A percentile compares a stretch with the other conserved stretches of the same genome.
Evolutionary conservation across 1,139 yeast species (phyloP).

Genomic region (Maudiozyma humilis): DNA sequence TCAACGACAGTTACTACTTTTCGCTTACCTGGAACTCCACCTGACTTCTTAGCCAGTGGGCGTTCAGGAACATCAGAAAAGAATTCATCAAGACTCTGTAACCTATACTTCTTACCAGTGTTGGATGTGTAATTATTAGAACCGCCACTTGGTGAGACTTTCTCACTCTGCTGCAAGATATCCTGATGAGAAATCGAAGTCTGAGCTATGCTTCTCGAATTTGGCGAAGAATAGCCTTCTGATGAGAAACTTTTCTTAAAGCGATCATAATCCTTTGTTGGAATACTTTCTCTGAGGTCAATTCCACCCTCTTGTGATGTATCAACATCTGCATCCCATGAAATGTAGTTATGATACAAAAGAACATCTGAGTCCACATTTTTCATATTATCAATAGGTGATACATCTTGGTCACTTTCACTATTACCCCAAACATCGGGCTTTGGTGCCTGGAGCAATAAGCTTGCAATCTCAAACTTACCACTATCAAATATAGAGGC

Average conservation of each 20-base stretch:
- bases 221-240: constrained; percentile 11
- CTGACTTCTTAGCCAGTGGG: constrained; percentile 8
- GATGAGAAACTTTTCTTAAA: constrained; percentile 29
- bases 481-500: constrained; percentile 38
- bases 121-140: constrained; percentile 4
- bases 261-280: constrained; percentile 26
- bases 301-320: background rate
- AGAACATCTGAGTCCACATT: constrained; percentile 13
- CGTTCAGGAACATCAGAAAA: constrained; percentile 49
- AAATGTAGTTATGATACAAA: constrained; percentile 9
- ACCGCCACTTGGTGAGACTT: background rate
- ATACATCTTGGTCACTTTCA: background rate
- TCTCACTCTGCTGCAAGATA: background rate
- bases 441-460: constrained; percentile 78
- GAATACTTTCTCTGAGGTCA: constrained; percentile 7
- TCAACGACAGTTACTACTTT: constrained; percentile 30
- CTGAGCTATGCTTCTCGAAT: background rate
- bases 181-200: background rate
- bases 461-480: constrained; percentile 54
- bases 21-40: constrained; percentile 17
- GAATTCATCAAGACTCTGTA: constrained; percentile 80
- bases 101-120: constrained; percentile 38
- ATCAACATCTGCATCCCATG: constrained; percentile 2
- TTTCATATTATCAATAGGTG: constrained; percentile 5
- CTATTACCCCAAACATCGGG: constrained; percentile 31